These are phyloP conservation scores for Onygenales sp. DNA, from an alignment of 2,329 filamentous ascomycete genomes.

Conservation along the genomic window DNA sequence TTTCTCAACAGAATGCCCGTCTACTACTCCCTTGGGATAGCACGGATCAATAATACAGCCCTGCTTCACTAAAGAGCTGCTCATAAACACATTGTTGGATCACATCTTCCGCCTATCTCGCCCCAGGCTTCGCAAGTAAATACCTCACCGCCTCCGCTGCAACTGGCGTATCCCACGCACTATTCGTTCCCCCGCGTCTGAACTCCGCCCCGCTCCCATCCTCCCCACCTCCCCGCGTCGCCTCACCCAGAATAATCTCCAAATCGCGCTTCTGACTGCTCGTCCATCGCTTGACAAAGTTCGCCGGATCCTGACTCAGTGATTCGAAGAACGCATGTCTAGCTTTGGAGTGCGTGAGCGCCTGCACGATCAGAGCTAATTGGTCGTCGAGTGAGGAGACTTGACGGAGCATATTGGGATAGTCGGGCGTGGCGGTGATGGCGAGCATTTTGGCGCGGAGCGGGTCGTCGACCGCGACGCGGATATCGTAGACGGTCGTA, in stretches of 20 bases:
- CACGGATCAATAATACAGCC: too few relatives aligned
- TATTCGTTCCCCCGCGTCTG: slow-evolving; percentile 42
- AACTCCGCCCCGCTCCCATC: slow-evolving; percentile 42
- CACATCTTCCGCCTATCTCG: background rate
- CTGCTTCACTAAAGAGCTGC: background rate
- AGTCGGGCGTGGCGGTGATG: slow-evolving; percentile 59
- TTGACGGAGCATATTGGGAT: slow-evolving; percentile 63
- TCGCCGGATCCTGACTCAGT: slow-evolving; percentile 69
- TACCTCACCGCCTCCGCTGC: slow-evolving; percentile 54
- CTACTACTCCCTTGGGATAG: too few relatives aligned
- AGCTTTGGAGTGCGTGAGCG: slow-evolving; percentile 72
- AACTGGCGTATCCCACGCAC: slow-evolving; percentile 54
- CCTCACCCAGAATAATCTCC: slow-evolving; percentile 78
- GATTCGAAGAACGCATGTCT: slow-evolving; percentile 81
- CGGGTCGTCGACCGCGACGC: slow-evolving; percentile 75
- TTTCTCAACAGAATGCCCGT: too few relatives aligned
- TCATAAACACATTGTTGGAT: background rate
- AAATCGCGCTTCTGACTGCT: slow-evolving; percentile 85
- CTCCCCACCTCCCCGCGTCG: slow-evolving; percentile 48
- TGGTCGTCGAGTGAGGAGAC: slow-evolving; percentile 75
- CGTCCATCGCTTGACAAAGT: slow-evolving; percentile 79
- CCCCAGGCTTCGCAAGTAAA: slow-evolving; percentile 43
- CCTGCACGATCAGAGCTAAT: slow-evolving; percentile 71
- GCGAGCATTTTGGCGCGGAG: slow-evolving; percentile 57
- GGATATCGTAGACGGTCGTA: slow-evolving; percentile 83